Base-by-base conservation (phyloP, 1,139 yeast species). In the Schwanniomyces etchellsii region DNA sequence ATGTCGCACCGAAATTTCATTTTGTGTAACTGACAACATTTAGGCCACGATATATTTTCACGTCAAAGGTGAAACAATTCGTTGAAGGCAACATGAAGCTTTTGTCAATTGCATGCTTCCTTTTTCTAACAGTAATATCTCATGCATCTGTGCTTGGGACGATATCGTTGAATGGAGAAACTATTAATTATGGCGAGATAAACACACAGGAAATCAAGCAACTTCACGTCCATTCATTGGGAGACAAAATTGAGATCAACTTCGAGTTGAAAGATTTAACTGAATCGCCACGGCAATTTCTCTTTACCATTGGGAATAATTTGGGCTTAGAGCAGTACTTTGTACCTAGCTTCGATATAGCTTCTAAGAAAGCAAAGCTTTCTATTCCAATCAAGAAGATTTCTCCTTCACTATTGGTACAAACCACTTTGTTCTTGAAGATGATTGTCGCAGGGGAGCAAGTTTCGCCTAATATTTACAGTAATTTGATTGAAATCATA, bases 341-440 rank as follows among this genome's bases (percentile, higher is more conserved):
- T 28, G 49, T 49, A 29, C 62, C 64, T 11, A 40, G 40, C 17
- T 49, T 52, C 31, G 39, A 41, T 14, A 28, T 44, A 4, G 42
- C 39, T 11, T 40, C 48, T 14, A 45, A 48, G 17, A 40, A 43
- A 14, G 39, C 59, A 28, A 51, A 47, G 31, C 36, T 57, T 27
- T 29, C 52, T n/a, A 48, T 66, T 16, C 46, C 58, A 10, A 60
- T 52, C 15, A 37, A 40, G 21, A 57, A 57, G 34, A 47, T 69
- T 18, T 73, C 74, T 24, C 57, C 51, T 11, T 49, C 55, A 21
- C 60, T 68, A 43, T 60, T 65, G 43, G 38, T 49, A 16, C 60
- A 63, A 37, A 55, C 55, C 13, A 45, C 39, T 22, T 50, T 69
- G 24, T 44, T 48, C 16, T 43, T 69, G 30, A 50, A 50, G 26